Evolutionary conservation across 2,329 filamentous ascomycete genomes (phyloP).

Genomic region (Fusarium lateritium): DNA sequence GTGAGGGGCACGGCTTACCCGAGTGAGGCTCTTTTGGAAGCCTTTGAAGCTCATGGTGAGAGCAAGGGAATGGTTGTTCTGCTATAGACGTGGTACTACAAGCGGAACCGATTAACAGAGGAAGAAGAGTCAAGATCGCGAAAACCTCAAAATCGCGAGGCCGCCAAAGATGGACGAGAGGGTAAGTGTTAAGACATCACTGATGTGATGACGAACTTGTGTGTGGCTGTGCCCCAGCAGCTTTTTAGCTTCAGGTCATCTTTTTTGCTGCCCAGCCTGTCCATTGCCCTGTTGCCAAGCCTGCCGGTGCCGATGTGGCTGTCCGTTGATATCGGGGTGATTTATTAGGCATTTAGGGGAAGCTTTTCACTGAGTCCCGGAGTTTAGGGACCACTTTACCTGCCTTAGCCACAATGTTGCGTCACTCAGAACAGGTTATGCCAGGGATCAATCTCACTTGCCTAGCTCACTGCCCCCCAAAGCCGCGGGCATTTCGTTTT

Average conservation of each 20-base stretch:
- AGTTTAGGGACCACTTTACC: not conserved
- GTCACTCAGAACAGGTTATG: conserved; percentile 27
- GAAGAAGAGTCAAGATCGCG: conserved; percentile 27
- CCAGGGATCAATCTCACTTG: conserved; percentile 35
- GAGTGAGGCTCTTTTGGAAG: conserved; percentile 88
- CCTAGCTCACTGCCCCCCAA: conserved; percentile 7
- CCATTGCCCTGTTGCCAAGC: conserved; percentile 28
- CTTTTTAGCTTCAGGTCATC: conserved; percentile 20
- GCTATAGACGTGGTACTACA: conserved; percentile 13
- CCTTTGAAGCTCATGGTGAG: conserved; percentile 93
- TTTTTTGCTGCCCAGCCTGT: conserved; percentile 43
- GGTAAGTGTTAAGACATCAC: conserved; percentile 45
- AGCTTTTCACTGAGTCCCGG: not conserved
- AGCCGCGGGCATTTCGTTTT: not conserved
- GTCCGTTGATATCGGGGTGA: not conserved
- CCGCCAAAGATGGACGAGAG: conserved; percentile 47
- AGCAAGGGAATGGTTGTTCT: conserved; percentile 22
- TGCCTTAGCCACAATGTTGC: conserved; percentile 29
- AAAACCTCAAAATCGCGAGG: conserved; percentile 47
- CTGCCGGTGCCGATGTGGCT: conserved; percentile 38
- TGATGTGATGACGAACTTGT: conserved; percentile 53
- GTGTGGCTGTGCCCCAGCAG: conserved; percentile 45
- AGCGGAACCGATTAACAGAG: conserved; percentile 20
- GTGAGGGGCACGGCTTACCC: conserved; percentile 72
- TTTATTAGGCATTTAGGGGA: not conserved